A percentile compares a stretch with the other conserved stretches of the same genome.
These are phyloP conservation scores for Dichotomopilus funicola DNA, from an alignment of 2,329 filamentous ascomycete genomes.

Conservation along the genomic window DNA sequence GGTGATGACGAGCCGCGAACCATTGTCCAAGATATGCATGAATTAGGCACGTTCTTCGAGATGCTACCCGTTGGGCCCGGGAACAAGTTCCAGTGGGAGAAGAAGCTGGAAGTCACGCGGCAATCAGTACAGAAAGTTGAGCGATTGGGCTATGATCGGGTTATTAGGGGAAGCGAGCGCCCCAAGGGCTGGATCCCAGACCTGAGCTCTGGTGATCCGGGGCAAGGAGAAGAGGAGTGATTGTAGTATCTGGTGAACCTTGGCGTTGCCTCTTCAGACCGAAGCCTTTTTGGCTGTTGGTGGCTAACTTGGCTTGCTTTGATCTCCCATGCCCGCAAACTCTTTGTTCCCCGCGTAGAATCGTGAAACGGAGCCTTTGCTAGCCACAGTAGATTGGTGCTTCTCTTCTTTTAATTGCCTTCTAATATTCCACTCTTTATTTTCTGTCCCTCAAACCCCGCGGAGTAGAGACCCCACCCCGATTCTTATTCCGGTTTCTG, in stretches of 20 bases:
- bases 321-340: too few relatives aligned
- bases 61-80: slow-evolving; percentile 55
- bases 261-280: neutral
- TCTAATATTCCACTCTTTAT: too few relatives aligned
- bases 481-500: slow-evolving; percentile 1
- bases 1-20: slow-evolving; percentile 37
- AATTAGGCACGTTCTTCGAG: slow-evolving; percentile 70
- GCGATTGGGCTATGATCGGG: slow-evolving; percentile 77
- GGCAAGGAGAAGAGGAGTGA: slow-evolving; percentile 15
- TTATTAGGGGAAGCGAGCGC: slow-evolving; percentile 78
- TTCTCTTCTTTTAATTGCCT: too few relatives aligned
- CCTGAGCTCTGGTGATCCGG: slow-evolving; percentile 33
- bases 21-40: slow-evolving; percentile 75
- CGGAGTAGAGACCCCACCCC: neutral
- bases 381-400: too few relatives aligned
- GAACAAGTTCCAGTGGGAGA: slow-evolving; percentile 48
- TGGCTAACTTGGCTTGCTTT: too few relatives aligned
- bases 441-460: neutral
- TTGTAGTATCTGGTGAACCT: neutral
- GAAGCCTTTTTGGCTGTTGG: too few relatives aligned
- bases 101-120: slow-evolving; percentile 82
- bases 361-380: too few relatives aligned
- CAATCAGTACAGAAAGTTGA: slow-evolving; percentile 92
- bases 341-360: too few relatives aligned
- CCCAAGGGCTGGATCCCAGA: slow-evolving; percentile 92